phyloP scores from a whole-genome alignment of 2,329 filamentous ascomycete species.

The Xylariaceae sp. region DNA sequence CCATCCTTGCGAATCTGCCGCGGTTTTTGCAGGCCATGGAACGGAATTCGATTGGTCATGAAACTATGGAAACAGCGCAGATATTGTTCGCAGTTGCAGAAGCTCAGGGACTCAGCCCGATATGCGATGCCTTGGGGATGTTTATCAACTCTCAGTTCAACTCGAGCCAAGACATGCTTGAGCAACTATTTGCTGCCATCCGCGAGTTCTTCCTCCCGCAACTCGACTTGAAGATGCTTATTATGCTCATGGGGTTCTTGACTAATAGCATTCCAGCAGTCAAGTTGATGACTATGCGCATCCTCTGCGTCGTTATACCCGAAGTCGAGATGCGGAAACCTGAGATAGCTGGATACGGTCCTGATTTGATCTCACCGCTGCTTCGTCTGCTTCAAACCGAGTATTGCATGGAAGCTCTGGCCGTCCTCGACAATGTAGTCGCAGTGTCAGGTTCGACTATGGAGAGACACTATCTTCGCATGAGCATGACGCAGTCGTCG shows the following conservation, averaged over 20 bases:
- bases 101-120: conserved; percentile 59
- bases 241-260: conserved; percentile 84
- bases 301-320: conserved; percentile 78
- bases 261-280: conserved; percentile 88
- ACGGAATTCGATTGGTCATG: conserved; percentile 49
- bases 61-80: conserved; percentile 58
- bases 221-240: conserved; percentile 77
- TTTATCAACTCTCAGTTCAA: conserved; percentile 65
- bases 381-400: conserved; percentile 86
- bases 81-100: conserved; percentile 69
- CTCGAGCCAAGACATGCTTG: conserved; percentile 68
- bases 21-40: conserved; percentile 78
- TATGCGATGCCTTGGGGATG: conserved; percentile 64
- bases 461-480: conserved; percentile 89
- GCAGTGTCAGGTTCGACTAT: conserved; percentile 86
- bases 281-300: conserved; percentile 86
- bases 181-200: conserved; percentile 67
- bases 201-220: conserved; percentile 73
- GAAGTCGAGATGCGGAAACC: conserved; percentile 89
- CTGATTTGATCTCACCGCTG: conserved; percentile 90
- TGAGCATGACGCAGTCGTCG: conserved; percentile 94
- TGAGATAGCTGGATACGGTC: conserved; percentile 84
- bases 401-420: conserved; percentile 85
- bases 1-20: conserved; percentile 86
- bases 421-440: conserved; percentile 92